phyloP scores from a whole-genome alignment of 2,329 filamentous ascomycete species.

The Stemphylium beticola region DNA sequence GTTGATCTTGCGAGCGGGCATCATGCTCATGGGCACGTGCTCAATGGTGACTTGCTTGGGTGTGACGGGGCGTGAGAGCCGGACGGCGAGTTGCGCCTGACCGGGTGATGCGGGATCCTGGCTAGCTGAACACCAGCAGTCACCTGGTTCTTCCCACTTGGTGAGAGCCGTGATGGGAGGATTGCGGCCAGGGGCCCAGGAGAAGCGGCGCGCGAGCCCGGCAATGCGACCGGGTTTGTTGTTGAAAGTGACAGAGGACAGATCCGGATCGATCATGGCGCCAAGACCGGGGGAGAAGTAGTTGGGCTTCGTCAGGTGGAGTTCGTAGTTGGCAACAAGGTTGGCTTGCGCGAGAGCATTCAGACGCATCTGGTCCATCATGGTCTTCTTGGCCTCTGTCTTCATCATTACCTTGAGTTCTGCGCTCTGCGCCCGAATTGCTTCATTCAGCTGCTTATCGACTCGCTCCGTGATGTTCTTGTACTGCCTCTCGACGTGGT shows the following conservation, averaged over 20 bases:
- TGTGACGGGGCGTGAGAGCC: constrained; percentile 44
- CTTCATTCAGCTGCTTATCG: constrained; percentile 33
- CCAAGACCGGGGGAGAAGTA: constrained; percentile 72
- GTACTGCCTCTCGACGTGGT: constrained; percentile 36
- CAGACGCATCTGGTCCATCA: constrained; percentile 39
- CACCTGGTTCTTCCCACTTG: constrained; percentile 77
- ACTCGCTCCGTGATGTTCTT: constrained; percentile 25
- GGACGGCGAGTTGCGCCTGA: constrained; percentile 69
- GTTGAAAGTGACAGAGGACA: constrained; percentile 63
- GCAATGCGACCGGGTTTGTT: constrained; percentile 18
- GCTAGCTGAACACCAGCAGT: constrained; percentile 81
- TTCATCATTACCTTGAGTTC: constrained; percentile 23
- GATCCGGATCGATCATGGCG: constrained; percentile 65
- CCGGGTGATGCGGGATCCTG: constrained; percentile 53
- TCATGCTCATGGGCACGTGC: constrained; percentile 51
- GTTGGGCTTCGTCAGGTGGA: constrained; percentile 63
- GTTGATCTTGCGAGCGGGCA: constrained; percentile 44
- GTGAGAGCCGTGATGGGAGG: constrained; percentile 65
- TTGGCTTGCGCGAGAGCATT: constrained; percentile 41
- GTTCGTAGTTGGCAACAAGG: constrained; percentile 40
- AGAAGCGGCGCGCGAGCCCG: constrained; percentile 15
- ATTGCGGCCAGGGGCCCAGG: constrained; percentile 31
- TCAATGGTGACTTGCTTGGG: constrained; percentile 54
- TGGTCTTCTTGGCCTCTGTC: constrained; percentile 39
- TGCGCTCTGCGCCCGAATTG: constrained; percentile 23